Base-by-base conservation (phyloP, 495 filamentous ascomycete genomes). In the Aspergillus asperescens region DNA sequence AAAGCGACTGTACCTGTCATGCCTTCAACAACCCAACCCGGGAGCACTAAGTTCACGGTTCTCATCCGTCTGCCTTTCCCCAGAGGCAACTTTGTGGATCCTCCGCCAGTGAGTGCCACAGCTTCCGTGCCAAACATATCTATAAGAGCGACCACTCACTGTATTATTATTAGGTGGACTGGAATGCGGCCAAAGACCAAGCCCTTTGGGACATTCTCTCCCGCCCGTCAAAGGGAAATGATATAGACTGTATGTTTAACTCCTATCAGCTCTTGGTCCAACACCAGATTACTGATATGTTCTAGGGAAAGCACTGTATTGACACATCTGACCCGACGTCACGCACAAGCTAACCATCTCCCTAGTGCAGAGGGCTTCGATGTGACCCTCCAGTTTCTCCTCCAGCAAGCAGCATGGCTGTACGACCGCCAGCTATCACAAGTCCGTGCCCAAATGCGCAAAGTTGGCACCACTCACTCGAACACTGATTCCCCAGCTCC, bases 341-440 rank as follows among this genome's bases (percentile, higher is more conserved):
- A n/a, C 8, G 18, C 12, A 38, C 12, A 13, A 32, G 24, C 35
- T 38, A 15, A 31, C 66, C n/a, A n/a, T 54, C 49, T 59, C 48
- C 45, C 52, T 53, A 87, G 84, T 40, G 80, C 84, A 18, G 67
- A 75, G 22, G 70, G 74, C 32, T 86, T 87, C 65, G 71, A 86
- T 45, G 93, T 96, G 31, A 84, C 87, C 10, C 79, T 90, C 22
- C 79, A 90, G 20, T 98, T 97, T 64, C 74, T 98, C 7, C 82
- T 96, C 5, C 91, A 96, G 65, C 89, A 97, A 66, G 89, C 89
- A 54, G 89, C 89, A 70, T 96, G 90, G 85, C 83, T 96, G 2
- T 95, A 94, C 60, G 90, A 98, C 69, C 81, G 87, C 37, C 89
- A 97, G 67, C 76, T 94, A 6, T 85, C 86, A 0, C 87, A 95